phyloP scores from a whole-genome alignment of 2,329 filamentous ascomycete species.

The Hysterium pulicare region DNA sequence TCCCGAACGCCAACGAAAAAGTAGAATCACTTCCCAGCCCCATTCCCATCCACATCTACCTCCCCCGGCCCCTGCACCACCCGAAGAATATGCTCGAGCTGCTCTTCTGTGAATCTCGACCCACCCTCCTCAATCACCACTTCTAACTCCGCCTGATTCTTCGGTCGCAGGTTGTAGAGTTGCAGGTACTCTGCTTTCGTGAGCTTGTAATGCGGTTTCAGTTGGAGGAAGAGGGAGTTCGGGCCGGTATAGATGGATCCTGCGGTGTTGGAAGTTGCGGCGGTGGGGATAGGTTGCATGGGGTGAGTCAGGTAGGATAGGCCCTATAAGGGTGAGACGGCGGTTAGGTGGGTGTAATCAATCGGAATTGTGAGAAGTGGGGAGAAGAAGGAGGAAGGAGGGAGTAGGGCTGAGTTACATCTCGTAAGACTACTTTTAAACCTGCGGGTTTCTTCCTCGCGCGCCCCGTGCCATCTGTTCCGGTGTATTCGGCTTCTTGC shows the following conservation, averaged over 20 bases:
- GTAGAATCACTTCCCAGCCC: too few relatives aligned
- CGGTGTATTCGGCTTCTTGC: conserved; percentile 32
- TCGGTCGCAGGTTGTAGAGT: conserved; percentile 34
- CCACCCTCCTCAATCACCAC: conserved; percentile 34
- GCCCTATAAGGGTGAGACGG: conserved; percentile 34
- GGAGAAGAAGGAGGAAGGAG: not conserved
- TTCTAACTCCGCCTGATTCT: conserved; percentile 28
- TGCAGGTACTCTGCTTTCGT: conserved; percentile 40
- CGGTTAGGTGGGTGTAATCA: not conserved
- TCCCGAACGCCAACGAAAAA: too few relatives aligned
- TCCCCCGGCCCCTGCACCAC: too few relatives aligned
- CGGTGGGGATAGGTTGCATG: conserved; percentile 19
- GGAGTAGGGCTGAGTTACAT: conserved; percentile 48
- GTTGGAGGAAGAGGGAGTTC: conserved; percentile 26
- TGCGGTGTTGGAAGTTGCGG: conserved; percentile 16
- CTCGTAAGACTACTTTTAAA: conserved; percentile 59
- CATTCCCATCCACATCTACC: too few relatives aligned
- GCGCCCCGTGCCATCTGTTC: conserved; percentile 26
- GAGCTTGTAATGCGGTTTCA: conserved; percentile 28
- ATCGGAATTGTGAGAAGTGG: conserved; percentile 1
- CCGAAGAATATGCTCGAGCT: conserved; percentile 30
- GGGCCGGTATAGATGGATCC: conserved; percentile 31
- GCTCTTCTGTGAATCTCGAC: conserved; percentile 26
- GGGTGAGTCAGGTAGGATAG: conserved; percentile 43
- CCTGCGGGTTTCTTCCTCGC: conserved; percentile 46